Conservation (phyloP, 768 basidiomycete genomes). For the Suillus subalutaceus region DNA sequence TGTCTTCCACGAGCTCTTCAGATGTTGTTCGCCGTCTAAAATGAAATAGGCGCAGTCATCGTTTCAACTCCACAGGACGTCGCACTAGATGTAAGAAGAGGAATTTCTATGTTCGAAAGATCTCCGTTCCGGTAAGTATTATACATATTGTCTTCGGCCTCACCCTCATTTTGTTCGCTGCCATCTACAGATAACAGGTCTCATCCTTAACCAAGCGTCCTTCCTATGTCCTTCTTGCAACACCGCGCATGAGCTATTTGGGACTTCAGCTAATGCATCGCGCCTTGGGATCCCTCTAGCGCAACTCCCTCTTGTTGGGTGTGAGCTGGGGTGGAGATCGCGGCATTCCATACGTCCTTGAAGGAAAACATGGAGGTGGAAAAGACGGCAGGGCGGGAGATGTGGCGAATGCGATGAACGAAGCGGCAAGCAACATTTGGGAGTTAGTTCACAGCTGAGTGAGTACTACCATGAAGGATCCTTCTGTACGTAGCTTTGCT, state of each 20-base stretch:
- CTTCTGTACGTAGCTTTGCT: background rate
- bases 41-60: conserved; percentile 76
- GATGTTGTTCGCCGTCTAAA: background rate
- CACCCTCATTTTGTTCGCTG: background rate
- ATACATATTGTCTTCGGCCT: conserved; percentile 6
- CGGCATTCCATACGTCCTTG: conserved; percentile 58
- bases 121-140: conserved; percentile 75
- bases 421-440: conserved; percentile 34
- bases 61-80: conserved; percentile 97
- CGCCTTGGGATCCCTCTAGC: conserved; percentile 66
- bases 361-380: conserved; percentile 17
- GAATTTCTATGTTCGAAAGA: conserved; percentile 88
- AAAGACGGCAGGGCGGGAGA: conserved; percentile 29
- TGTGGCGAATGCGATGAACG: conserved; percentile 38
- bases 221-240: conserved; percentile 78
- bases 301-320: conserved; percentile 77
- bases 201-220: conserved; percentile 87
- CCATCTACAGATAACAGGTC: conserved; percentile 70
- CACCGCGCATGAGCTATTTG: conserved; percentile 67
- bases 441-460: conserved; percentile 3
- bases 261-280: conserved; percentile 61
- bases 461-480: background rate
- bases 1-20: conserved; percentile 27
- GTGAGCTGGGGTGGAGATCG: conserved; percentile 75
- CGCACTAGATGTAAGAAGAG: conserved; percentile 90